Percentiles rank a stretch among this genome's conserved stretches.
Conservation (phyloP, 2,329 filamentous ascomycete genomes). For the Hypoxylon sp. region DNA sequence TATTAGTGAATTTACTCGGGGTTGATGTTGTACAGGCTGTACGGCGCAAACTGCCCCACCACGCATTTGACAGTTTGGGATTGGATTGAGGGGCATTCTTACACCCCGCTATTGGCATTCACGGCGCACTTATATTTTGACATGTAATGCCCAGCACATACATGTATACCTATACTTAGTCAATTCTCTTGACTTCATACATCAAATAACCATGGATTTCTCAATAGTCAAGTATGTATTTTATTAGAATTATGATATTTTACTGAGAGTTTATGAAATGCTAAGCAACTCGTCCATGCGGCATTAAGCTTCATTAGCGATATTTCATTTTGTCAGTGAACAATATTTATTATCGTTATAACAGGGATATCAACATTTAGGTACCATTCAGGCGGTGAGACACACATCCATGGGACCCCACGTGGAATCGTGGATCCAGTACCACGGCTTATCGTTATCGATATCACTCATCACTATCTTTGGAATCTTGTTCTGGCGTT, state of each 20-base stretch:
- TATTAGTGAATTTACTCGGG: conserved; percentile 8
- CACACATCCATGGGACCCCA: conserved; percentile 1
- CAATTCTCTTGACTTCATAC: background rate
- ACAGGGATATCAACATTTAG: conserved; percentile 10
- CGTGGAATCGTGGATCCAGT: conserved; percentile 17
- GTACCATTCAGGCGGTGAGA: conserved; percentile 15
- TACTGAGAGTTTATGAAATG: background rate
- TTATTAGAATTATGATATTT: background rate
- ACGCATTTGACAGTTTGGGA: conserved; percentile 10
- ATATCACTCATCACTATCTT: conserved; percentile 10
- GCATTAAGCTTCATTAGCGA: background rate
- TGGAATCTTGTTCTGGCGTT: background rate
- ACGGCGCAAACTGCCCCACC: conserved; percentile 12
- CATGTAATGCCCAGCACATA: background rate
- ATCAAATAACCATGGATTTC: background rate
- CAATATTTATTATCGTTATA: conserved; percentile 2
- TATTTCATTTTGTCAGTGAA: background rate
- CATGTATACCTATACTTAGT: background rate
- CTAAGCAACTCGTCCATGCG: background rate
- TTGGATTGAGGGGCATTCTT: conserved; percentile 3
- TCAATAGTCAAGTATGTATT: background rate
- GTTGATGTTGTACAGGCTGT: conserved; percentile 12
- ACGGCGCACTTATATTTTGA: background rate
- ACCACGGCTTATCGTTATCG: conserved; percentile 19
- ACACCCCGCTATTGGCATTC: background rate